phyloP scores from a whole-genome alignment of 176 grass and related monocot genomes.

The Sorghum bicolor region Sorghum_bicolor_NCBIv3 NC_012870.2:16921001-16921500 shows the following conservation, averaged over 20 bases:
- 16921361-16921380: background rate
- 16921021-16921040: conserved; percentile 26
- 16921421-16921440: conserved; percentile 10
- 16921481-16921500: conserved; percentile 42
- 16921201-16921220: conserved; percentile 64
- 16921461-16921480: conserved; percentile 60
- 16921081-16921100: background rate
- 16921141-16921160: too few relatives aligned
- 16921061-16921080: background rate
- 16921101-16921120: background rate
- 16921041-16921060: background rate
- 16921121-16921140: background rate
- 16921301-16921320: background rate
- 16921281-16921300: conserved; percentile 73
- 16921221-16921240: conserved; percentile 64
- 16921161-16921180: too few relatives aligned
- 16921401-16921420: background rate
- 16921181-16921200: conserved; percentile 33
- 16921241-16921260: conserved; percentile 51
- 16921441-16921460: conserved; percentile 51
- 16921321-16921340: background rate
- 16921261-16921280: conserved; percentile 62
- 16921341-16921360: background rate
- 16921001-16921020: conserved; percentile 49
- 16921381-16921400: conserved; percentile 2